Percentiles rank a stretch among this genome's conserved stretches.
These are phyloP conservation scores for Colletotrichum sp. DNA, from an alignment of 2,329 filamentous ascomycete genomes.

Conservation along the genomic window DNA sequence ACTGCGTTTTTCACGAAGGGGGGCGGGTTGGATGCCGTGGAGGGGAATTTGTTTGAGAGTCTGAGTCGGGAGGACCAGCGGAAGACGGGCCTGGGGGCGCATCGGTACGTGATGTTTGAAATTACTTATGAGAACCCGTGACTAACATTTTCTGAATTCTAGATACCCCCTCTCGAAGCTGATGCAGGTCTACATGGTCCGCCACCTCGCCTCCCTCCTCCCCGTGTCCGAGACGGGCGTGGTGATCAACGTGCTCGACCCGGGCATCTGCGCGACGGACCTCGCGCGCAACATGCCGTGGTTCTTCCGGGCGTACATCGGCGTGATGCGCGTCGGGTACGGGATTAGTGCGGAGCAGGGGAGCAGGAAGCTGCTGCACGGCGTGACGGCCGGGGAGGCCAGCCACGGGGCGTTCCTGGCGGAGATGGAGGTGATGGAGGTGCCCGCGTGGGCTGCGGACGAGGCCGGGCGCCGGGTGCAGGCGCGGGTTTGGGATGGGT, in stretches of 20 bases:
- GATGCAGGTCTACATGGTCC: constrained; percentile 25
- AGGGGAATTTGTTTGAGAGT: not conserved
- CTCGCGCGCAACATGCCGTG: constrained; percentile 7
- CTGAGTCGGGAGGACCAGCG: not conserved
- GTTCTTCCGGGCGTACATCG: not conserved
- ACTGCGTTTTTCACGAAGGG: not conserved
- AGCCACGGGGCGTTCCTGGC: not conserved
- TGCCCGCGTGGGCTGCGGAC: not conserved
- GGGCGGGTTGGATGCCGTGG: not conserved
- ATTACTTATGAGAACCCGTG: too few relatives aligned
- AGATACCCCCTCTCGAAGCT: constrained; percentile 26
- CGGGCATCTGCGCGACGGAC: constrained; percentile 32
- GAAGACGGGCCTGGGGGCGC: not conserved
- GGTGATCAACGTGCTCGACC: constrained; percentile 32
- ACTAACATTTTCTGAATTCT: too few relatives aligned
- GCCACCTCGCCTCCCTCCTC: constrained; percentile 26
- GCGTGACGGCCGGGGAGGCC: not conserved
- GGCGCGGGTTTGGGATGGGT: not conserved
- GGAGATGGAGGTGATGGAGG: not conserved
- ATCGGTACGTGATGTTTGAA: not conserved
- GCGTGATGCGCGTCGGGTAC: not conserved
- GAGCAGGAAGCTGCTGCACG: not conserved
- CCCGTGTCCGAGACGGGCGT: constrained; percentile 30
- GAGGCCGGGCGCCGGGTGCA: not conserved
- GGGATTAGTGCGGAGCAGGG: not conserved